These are phyloP conservation scores for Elaphomyces granulatus DNA, from an alignment of 495 filamentous ascomycete genomes.

Conservation along the genomic window DNA sequence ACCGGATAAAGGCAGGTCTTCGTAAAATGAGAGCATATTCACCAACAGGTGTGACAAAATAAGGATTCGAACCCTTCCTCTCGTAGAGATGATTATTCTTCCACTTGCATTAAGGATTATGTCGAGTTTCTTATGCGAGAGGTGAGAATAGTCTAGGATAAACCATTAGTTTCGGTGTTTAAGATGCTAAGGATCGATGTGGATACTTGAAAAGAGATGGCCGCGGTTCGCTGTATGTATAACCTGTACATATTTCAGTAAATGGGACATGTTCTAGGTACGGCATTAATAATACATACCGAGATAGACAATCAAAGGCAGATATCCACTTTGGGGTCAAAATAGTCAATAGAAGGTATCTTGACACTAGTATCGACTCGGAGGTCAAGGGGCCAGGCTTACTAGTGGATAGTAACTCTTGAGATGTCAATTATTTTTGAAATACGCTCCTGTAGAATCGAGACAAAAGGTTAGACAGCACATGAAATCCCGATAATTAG, in stretches of 20 bases:
- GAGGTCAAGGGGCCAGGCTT: constrained; percentile 5
- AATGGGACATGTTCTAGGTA: no score
- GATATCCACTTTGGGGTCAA: constrained; percentile 59
- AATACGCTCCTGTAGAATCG: constrained; percentile 68
- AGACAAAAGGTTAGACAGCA: constrained; percentile 4
- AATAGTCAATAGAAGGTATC: constrained; percentile 14
- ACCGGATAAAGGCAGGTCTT: no score
- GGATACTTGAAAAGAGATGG: constrained; percentile 83
- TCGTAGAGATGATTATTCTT: no score
- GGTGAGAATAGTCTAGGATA: constrained; percentile 54
- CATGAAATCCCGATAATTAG: not conserved
- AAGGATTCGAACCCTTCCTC: no score
- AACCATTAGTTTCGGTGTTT: not conserved
- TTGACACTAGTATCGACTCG: not conserved
- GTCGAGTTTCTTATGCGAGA: constrained; percentile 31
- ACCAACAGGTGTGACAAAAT: no score
- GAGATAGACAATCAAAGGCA: constrained; percentile 93
- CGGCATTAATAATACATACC: no score
- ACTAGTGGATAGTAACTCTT: constrained; percentile 96
- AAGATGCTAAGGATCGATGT: constrained; percentile 1
- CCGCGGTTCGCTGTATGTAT: constrained; percentile 81
- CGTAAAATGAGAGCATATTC: no score
- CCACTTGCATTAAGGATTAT: not conserved
- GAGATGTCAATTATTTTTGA: constrained; percentile 88
- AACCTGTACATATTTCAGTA: no score